These are phyloP conservation scores for Microthyrium microscopicum DNA, from an alignment of 2,329 filamentous ascomycete genomes.

Conservation along the genomic window DNA sequence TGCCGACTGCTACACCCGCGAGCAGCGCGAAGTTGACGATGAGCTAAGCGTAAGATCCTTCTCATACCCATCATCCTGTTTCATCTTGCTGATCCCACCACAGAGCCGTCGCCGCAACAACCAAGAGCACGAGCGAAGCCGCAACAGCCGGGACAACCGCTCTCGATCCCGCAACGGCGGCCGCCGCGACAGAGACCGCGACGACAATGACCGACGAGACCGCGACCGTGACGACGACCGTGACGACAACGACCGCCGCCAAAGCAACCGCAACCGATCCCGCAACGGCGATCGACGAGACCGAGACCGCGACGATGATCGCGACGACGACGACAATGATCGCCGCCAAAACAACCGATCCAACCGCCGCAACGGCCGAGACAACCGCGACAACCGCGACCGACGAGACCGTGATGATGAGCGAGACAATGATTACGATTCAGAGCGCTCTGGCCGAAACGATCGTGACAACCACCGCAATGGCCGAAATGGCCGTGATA, in stretches of 20 bases:
- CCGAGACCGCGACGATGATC: not conserved
- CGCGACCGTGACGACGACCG: too few species aligned
- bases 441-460: not conserved
- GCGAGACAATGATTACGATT: not conserved
- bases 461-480: not conserved
- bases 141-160: too few species aligned
- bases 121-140: too few species aligned
- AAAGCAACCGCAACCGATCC: not conserved
- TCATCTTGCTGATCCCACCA: too few species aligned
- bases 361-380: not conserved
- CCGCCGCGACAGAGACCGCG: too few species aligned
- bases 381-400: not conserved
- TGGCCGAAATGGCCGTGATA: not conserved
- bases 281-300: not conserved
- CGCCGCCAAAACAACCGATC: not conserved
- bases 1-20: conserved; percentile 3
- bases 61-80: too few species aligned
- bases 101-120: too few species aligned
- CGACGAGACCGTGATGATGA: not conserved
- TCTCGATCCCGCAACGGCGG: too few species aligned
- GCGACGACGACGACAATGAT: not conserved
- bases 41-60: too few species aligned
- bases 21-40: conserved; percentile 3
- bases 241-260: too few species aligned
- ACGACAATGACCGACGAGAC: too few species aligned